Percentiles rank a stretch among this genome's conserved stretches.
Evolutionary conservation across 305 asterid species (phyloP).

Genomic region (Fraxinus platypoda): DNA sequence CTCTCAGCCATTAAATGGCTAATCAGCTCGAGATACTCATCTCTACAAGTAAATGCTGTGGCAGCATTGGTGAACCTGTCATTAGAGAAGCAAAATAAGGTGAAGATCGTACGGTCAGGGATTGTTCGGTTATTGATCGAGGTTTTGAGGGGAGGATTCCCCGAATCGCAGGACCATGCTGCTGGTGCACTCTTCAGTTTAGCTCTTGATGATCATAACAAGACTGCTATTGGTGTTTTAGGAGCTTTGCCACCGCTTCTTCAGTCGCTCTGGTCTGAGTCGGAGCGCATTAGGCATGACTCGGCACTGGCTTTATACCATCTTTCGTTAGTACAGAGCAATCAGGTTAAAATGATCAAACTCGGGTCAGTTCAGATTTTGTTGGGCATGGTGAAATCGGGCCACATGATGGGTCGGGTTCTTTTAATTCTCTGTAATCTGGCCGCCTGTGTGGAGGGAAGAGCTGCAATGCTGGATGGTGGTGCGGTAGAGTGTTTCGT

Average conservation of each 20-base stretch:
- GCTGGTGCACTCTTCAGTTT: constrained; percentile 88
- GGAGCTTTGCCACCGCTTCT: constrained; percentile 83
- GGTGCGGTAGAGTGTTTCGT: constrained; percentile 71
- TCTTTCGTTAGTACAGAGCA: constrained; percentile 67
- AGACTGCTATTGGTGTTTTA: constrained; percentile 83
- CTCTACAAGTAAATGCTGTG: constrained; percentile 69
- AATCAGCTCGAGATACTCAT: constrained; percentile 49
- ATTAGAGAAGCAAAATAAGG: constrained; percentile 69
- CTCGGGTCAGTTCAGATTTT: constrained; percentile 56
- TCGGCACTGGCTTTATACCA: constrained; percentile 78
- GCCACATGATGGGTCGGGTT: constrained; percentile 59
- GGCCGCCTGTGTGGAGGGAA: constrained; percentile 64
- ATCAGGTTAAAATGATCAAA: constrained; percentile 66
- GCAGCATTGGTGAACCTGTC: constrained; percentile 84
- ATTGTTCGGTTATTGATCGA: constrained; percentile 79
- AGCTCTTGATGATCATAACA: constrained; percentile 77
- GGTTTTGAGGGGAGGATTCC: constrained; percentile 56
- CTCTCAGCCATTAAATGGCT: constrained; percentile 51
- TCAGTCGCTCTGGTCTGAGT: constrained; percentile 67
- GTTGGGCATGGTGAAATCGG: constrained; percentile 58
- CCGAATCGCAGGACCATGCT: constrained; percentile 84
- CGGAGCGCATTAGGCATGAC: constrained; percentile 78
- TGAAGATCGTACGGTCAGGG: constrained; percentile 85
- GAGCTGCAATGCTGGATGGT: constrained; percentile 74
- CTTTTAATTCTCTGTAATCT: constrained; percentile 55